A percentile compares a stretch with the other conserved stretches of the same genome.
These are phyloP conservation scores for Crotalaria pallida DNA, from an alignment of 306 rosid species.

Conservation along the genomic window DNA sequence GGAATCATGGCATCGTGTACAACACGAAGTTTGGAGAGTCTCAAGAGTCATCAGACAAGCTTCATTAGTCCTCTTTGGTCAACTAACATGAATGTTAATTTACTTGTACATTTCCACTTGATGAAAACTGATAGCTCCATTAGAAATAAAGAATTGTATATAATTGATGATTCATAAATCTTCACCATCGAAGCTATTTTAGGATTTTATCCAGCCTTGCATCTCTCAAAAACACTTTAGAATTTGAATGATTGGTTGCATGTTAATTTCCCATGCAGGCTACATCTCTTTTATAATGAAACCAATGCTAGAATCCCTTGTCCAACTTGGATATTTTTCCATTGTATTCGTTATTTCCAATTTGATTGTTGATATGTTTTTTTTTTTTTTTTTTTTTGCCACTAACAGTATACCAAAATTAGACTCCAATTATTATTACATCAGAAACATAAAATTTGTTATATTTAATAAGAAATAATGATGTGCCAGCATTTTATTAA, in stretches of 20 bases:
- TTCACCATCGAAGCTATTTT: background rate
- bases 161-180: no score
- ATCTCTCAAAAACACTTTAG: background rate
- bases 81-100: slow-evolving; percentile 34
- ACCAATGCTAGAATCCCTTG: background rate
- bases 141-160: background rate
- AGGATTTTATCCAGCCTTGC: background rate
- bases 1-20: slow-evolving; percentile 57
- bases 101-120: background rate
- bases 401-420: no score
- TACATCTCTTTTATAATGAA: background rate
- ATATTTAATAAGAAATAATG: background rate
- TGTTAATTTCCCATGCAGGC: background rate
- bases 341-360: no score
- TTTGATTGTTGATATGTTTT: no score
- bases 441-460: no score
- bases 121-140: background rate
- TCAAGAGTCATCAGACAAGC: slow-evolving; percentile 57
- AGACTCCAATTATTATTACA: no score
- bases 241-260: background rate
- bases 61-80: slow-evolving; percentile 47
- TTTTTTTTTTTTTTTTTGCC: no score
- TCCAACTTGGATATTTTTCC: background rate
- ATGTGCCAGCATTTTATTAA: background rate
- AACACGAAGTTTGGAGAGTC: slow-evolving; percentile 69